Evolutionary conservation across 805 yeast species (phyloP).

Genomic region (Sporopachydermia lactativora): DNA sequence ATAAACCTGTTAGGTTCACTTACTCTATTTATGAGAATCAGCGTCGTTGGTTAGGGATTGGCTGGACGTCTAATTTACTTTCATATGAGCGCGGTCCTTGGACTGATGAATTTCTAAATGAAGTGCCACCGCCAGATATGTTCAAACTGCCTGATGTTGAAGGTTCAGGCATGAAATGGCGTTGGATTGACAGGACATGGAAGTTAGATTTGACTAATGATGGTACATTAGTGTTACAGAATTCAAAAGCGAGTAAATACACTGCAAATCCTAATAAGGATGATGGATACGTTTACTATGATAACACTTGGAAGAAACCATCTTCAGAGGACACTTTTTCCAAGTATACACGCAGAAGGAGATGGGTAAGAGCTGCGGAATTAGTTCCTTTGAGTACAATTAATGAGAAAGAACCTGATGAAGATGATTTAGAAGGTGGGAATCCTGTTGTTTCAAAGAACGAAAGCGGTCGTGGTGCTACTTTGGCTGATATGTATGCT

Average conservation of each 20-base stretch:
- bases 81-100: constrained; percentile 76
- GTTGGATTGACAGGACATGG: constrained; percentile 84
- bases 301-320: constrained; percentile 76
- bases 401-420: background rate
- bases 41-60: constrained; percentile 82
- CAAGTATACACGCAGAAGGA: constrained; percentile 70
- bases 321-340: constrained; percentile 66
- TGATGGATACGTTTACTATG: constrained; percentile 66
- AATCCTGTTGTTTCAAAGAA: constrained; percentile 67
- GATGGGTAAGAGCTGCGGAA: constrained; percentile 82
- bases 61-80: constrained; percentile 73
- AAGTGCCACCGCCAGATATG: constrained; percentile 52
- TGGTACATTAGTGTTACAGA: constrained; percentile 57
- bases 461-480: constrained; percentile 79
- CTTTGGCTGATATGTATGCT: constrained; percentile 19
- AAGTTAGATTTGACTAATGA: constrained; percentile 69
- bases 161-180: constrained; percentile 50
- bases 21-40: constrained; percentile 78
- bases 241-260: constrained; percentile 31
- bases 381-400: constrained; percentile 29
- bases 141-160: constrained; percentile 42
- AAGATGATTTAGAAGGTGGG: background rate
- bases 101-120: constrained; percentile 77
- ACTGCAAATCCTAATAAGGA: constrained; percentile 54
- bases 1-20: constrained; percentile 50